Percentiles rank a stretch among this genome's conserved stretches.
Evolutionary conservation across 805 yeast genomes (phyloP).

Genomic region (Metschnikowia colocasiae): DNA sequence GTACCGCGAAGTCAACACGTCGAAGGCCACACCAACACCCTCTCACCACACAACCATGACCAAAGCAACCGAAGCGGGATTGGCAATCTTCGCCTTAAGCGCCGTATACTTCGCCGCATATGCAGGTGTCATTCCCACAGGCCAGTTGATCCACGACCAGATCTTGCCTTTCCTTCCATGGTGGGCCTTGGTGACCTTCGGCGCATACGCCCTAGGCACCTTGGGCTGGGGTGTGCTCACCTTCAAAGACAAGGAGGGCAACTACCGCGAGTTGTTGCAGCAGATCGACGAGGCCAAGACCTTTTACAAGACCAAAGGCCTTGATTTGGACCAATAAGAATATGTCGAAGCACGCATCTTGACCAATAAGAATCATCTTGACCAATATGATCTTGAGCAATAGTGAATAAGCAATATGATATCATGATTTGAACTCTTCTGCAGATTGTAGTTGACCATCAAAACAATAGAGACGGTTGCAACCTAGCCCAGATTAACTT

Average conservation of each 20-base stretch:
- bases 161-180: conserved; percentile 65
- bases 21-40: neutral
- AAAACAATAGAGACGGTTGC: too few species aligned
- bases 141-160: conserved; percentile 45
- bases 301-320: conserved; percentile 53
- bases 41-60: conserved; percentile 45
- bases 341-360: neutral
- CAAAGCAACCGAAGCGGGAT: conserved; percentile 59
- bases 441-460: too few species aligned
- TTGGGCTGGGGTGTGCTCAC: conserved; percentile 67
- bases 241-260: conserved; percentile 67
- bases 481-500: too few species aligned
- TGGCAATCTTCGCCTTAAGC: conserved; percentile 42
- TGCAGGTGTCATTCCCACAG: conserved; percentile 52
- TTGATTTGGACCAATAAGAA: conserved; percentile 35
- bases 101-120: conserved; percentile 53
- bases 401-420: neutral
- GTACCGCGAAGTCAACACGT: conserved; percentile 10
- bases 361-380: neutral
- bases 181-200: conserved; percentile 68
- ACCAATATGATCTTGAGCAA: neutral
- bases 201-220: conserved; percentile 63
- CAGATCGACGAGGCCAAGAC: conserved; percentile 61
- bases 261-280: conserved; percentile 56
- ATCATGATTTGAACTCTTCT: neutral